These are phyloP conservation scores for Pilasporangium apinafurcum DNA, from an alignment of 352 stramenopile genomes.

Conservation along the genomic window DNA sequence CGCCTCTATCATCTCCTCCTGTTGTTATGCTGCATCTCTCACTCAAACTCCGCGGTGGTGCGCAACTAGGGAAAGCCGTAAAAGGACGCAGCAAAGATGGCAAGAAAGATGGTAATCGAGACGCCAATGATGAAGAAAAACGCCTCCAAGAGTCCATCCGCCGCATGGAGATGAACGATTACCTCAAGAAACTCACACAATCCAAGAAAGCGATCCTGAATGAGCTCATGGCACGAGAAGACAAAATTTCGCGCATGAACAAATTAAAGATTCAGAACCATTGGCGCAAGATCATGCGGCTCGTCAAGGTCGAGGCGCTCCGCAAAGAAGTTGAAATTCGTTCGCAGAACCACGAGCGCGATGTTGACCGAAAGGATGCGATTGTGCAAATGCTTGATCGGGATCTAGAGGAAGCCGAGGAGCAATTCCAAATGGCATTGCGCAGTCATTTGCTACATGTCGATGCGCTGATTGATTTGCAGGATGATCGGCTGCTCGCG, in stretches of 20 bases:
- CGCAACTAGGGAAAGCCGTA: constrained; percentile 72
- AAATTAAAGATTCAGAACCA: constrained; percentile 93
- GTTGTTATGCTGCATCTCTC: too few relatives aligned
- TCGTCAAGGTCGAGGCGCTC: constrained; percentile 89
- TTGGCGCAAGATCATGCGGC: constrained; percentile 95
- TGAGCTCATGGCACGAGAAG: constrained; percentile 74
- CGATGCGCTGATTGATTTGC: constrained; percentile 89
- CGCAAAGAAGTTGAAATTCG: constrained; percentile 91
- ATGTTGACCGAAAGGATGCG: constrained; percentile 92
- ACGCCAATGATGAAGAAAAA: constrained; percentile 51
- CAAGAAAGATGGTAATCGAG: constrained; percentile 41
- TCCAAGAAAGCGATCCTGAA: constrained; percentile 73
- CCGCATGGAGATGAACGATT: constrained; percentile 83
- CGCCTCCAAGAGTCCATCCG: constrained; percentile 72
- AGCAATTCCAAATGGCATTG: constrained; percentile 91
- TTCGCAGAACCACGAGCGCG: constrained; percentile 92
- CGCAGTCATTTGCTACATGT: constrained; percentile 87
- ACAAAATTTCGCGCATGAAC: constrained; percentile 73
- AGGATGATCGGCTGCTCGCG: constrained; percentile 81
- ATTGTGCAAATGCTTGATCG: constrained; percentile 94
- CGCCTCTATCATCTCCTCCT: too few relatives aligned
- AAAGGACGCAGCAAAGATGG: constrained; percentile 74
- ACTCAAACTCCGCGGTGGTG: constrained; percentile 48
- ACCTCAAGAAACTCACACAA: constrained; percentile 71
- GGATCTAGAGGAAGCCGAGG: constrained; percentile 91